Evolutionary conservation across 2,329 filamentous ascomycete genomes (phyloP), one percentile per base, ranked within the genome.

Genomic region (Chaetomium strumarium): DNA sequence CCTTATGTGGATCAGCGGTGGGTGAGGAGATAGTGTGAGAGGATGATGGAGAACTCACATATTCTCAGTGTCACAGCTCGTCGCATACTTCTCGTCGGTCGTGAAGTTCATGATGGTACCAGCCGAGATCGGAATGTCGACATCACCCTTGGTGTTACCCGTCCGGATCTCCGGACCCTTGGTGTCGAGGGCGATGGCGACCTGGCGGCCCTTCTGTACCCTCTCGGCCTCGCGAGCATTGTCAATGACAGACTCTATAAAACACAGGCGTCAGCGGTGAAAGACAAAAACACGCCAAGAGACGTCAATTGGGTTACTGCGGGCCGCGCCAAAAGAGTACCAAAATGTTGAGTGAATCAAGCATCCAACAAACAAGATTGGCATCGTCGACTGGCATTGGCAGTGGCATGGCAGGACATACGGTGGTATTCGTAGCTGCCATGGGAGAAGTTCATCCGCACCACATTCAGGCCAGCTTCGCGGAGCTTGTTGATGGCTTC

Each of bases 381-480:
- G 29, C 44, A 51, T 43, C 40, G 29, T 37, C 14, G 36, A 44
- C 31, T 19, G 24, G 12, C 37, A 46, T 16, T n/a, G 19, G 10
- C 37, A 46, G 13, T n/a, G 19, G 10, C n/a, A 24, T 11, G 33
- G 39, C 45, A 13, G 34, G 24, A 61, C 60, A 41, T 62, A 63
- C 61, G 60, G 58, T 64, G 62, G 41, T 64, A 99, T 76, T 91
- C 91, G 74, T 97, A 93, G 62, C 85, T 86, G 66, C 89, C 89
- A 74, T 95, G 89, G 61, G 88, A 96, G 72, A 97, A 97, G 86
- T 99, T 99, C 93, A 99, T 99, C 77, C 93, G 92, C 64, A 97
- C 93, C 63, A 99, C 90, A 75, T 97, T 97, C 67, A 97, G 85
- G 74, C 93, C 93, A 61, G 86, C 86, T 68, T 80, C 81, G 72